These are phyloP conservation scores for Aegilops tauschii DNA, from an alignment of 176 grass and related monocot genomes.

Conservation along the genomic window DNA sequence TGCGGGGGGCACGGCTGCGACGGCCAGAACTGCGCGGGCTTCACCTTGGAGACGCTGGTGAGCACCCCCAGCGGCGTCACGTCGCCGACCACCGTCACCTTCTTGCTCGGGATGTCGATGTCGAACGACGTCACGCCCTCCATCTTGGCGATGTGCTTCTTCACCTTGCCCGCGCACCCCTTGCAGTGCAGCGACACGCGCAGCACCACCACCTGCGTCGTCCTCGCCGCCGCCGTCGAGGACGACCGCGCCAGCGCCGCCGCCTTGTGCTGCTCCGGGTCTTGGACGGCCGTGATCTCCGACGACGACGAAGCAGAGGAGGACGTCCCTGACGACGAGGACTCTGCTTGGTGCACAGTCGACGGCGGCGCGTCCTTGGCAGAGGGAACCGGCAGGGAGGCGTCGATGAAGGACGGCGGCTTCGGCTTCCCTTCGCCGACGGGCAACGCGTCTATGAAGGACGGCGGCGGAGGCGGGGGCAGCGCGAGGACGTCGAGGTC, in stretches of 20 bases:
- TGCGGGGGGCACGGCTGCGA: slow-evolving; percentile 24
- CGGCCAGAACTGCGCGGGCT: slow-evolving; percentile 81
- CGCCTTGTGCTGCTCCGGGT: neutral
- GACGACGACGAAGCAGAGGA: neutral
- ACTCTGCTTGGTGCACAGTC: neutral
- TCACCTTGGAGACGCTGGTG: slow-evolving; percentile 77
- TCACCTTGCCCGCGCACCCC: slow-evolving; percentile 77
- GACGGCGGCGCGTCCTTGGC: neutral
- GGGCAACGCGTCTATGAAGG: slow-evolving; percentile 48
- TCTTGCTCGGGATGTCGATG: slow-evolving; percentile 81
- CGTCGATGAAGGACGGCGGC: neutral
- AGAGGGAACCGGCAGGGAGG: neutral
- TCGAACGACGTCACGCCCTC: slow-evolving; percentile 77
- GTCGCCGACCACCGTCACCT: slow-evolving; percentile 83
- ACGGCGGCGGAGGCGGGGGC: neutral
- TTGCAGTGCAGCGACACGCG: slow-evolving; percentile 91
- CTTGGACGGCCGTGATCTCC: neutral
- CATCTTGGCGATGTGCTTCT: slow-evolving; percentile 93
- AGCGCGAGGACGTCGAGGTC: slow-evolving; percentile 6
- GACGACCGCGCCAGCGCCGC: neutral
- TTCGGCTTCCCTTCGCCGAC: neutral
- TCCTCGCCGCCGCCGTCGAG: neutral
- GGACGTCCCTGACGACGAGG: neutral
- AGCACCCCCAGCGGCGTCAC: slow-evolving; percentile 86
- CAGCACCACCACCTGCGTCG: slow-evolving; percentile 55